These are phyloP conservation scores for Calonectria pteridis DNA, from an alignment of 2,329 filamentous ascomycete species.

Conservation along the genomic window DNA sequence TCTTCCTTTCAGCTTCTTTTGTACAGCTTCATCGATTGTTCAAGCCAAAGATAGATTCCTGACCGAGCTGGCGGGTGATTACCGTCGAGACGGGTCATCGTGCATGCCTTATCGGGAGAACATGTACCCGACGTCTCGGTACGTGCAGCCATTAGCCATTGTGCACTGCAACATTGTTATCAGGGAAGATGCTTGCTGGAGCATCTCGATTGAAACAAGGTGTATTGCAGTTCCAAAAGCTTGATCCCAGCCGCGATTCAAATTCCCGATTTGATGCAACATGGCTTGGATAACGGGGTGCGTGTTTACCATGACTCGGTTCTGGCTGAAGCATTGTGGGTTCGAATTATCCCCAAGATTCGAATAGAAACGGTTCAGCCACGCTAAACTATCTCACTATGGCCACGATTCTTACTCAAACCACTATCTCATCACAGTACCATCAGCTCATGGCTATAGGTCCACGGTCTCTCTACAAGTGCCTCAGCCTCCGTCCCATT, in stretches of 20 bases:
- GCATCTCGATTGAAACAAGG: background rate
- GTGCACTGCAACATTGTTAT: background rate
- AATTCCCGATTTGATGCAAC: background rate
- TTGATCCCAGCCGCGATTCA: background rate
- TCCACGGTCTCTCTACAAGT: background rate
- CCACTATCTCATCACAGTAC: background rate
- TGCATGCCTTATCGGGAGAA: background rate
- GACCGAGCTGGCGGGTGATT: background rate
- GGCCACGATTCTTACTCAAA: background rate
- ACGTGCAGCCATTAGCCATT: background rate
- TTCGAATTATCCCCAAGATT: background rate
- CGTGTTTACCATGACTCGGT: background rate
- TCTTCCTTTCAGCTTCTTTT: background rate
- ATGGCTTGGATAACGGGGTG: background rate
- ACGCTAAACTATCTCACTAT: background rate
- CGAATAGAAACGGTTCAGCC: background rate
- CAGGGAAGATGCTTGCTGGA: background rate
- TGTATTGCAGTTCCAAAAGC: background rate
- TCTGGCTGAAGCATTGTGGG: background rate
- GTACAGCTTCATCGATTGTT: background rate
- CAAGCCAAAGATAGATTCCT: background rate
- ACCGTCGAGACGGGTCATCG: constrained; percentile 1
- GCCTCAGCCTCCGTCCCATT: background rate
- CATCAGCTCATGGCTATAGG: background rate
- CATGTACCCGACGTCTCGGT: constrained; percentile 10